Base-by-base conservation (phyloP, 1,284 basidiomycete species). In the Microbotryum silenes-acaulis region DNA sequence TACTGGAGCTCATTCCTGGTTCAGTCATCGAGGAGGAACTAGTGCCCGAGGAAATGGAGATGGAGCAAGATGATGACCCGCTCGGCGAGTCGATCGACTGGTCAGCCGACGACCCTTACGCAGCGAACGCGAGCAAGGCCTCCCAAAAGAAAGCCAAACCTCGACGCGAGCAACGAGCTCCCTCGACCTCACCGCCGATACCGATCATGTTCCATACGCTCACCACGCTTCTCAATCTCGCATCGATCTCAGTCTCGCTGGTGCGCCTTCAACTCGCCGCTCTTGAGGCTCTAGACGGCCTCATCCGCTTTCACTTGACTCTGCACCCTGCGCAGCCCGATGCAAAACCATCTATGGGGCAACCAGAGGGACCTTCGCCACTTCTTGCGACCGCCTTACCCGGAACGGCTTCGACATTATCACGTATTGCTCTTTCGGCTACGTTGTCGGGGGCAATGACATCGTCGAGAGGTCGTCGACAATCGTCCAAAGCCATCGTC, bases 201-300 rank as follows among this genome's bases (percentile, higher is more conserved):
- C 87, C 92, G 3, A 80, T 93, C 37, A 77, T 93, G 42, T 91
- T 91, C 14, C 88, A 89, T 74, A 89, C 86, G 2, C 75, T 94
- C 56, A 84, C 88, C 64, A 81, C 85, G 2, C 77, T 91, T 12
- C 77, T 93, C 54, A 75, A 74, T 16, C 67, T 74, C 16, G 54
- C 72, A 1, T 78, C 79, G 5, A 78, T 83, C 0, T 76, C 78
- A 45, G 85, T 87, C 3, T 77, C 77, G 4, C 79, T 85, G 68
- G 73, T 81, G 3, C 72, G 81, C 10, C 77, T 93, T 29, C 88
- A 90, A 72, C 78, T 79, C 12, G 64, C 78, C 1, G 85, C 87
- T 8, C 78, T 94, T 20, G 76, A 81, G n/a, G 74, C 85, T 10
- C 74, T 89, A 1, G 75, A 77, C 23, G 66, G 81, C 21, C 75